Conservation (phyloP, 2,329 filamentous ascomycete genomes). For the Spiromastix sp. region DNA sequence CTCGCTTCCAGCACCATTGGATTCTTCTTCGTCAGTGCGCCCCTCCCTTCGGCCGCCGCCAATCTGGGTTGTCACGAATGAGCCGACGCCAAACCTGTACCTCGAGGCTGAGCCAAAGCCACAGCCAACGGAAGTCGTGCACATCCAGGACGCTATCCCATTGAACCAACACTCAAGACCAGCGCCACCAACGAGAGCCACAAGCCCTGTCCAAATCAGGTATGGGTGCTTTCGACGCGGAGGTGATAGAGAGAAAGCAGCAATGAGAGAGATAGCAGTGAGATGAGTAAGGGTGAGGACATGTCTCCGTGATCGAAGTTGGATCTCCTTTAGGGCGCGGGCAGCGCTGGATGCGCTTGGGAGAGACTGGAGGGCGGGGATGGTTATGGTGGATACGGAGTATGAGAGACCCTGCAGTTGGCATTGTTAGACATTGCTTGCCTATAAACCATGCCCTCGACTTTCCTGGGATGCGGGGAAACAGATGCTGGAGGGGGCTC, state of each 20-base stretch:
- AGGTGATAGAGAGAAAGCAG: slow-evolving; percentile 70
- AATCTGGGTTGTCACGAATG: not conserved
- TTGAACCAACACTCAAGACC: slow-evolving; percentile 57
- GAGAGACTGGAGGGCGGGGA: slow-evolving; percentile 71
- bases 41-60: not conserved
- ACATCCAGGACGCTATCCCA: slow-evolving; percentile 32
- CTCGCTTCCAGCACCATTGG: slow-evolving; percentile 7
- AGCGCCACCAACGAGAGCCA: slow-evolving; percentile 37
- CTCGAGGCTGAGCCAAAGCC: not conserved
- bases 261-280: slow-evolving; percentile 59
- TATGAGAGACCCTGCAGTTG: slow-evolving; percentile 69
- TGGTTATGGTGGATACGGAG: slow-evolving; percentile 64
- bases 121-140: not conserved
- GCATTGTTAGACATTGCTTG: not conserved
- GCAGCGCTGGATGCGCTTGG: slow-evolving; percentile 63
- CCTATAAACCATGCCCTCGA: slow-evolving; percentile 1
- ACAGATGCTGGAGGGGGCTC: slow-evolving; percentile 29
- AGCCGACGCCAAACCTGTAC: slow-evolving; percentile 3
- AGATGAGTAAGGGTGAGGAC: slow-evolving; percentile 58
- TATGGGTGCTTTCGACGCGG: slow-evolving; percentile 73
- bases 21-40: slow-evolving; percentile 9
- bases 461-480: slow-evolving; percentile 5
- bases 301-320: slow-evolving; percentile 52
- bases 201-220: slow-evolving; percentile 70
- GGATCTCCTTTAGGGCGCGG: slow-evolving; percentile 60